Percentiles rank a stretch among this genome's conserved stretches.
Conservation (phyloP, 2,329 filamentous ascomycete genomes). For the Colletotrichum sp. region DNA sequence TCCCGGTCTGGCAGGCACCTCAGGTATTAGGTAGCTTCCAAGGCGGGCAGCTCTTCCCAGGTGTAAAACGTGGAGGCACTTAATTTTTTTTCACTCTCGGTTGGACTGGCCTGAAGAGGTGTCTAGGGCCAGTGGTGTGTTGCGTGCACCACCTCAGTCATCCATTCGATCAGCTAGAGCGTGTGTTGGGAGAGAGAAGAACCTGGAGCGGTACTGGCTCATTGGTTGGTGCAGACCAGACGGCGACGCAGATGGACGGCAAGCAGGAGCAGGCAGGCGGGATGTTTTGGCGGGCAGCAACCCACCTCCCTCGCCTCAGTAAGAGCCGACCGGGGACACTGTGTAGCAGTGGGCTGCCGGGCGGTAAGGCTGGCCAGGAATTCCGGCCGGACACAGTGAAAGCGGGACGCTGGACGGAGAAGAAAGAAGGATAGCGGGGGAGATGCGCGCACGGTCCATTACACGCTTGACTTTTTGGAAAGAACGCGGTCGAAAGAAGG, state of each 20-base stretch:
- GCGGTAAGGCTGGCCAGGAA: not conserved
- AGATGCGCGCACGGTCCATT: slow-evolving; percentile 8
- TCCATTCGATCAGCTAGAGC: not conserved
- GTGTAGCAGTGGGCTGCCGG: not conserved
- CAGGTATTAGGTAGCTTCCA: not conserved
- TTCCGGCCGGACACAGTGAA: not conserved
- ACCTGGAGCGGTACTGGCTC: not conserved
- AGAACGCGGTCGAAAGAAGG: not conserved
- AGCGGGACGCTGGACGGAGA: slow-evolving; percentile 2
- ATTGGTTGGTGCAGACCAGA: not conserved
- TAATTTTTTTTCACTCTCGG: not conserved
- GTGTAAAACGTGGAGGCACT: not conserved
- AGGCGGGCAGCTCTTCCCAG: not conserved
- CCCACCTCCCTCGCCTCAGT: not conserved
- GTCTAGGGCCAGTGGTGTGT: not conserved
- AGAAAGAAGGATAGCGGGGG: slow-evolving; percentile 7
- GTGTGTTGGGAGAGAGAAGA: not conserved
- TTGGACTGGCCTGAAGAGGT: not conserved
- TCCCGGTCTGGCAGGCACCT: not conserved
- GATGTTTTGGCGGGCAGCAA: not conserved
- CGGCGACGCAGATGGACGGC: not conserved
- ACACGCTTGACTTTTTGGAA: not conserved
- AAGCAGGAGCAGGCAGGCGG: not conserved
- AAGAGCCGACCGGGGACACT: not conserved
- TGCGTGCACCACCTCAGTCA: not conserved